A percentile compares a stretch with the other conserved stretches of the same genome.
Conservation (phyloP, 1,284 basidiomycete species). For the Ustilago curta region DNA sequence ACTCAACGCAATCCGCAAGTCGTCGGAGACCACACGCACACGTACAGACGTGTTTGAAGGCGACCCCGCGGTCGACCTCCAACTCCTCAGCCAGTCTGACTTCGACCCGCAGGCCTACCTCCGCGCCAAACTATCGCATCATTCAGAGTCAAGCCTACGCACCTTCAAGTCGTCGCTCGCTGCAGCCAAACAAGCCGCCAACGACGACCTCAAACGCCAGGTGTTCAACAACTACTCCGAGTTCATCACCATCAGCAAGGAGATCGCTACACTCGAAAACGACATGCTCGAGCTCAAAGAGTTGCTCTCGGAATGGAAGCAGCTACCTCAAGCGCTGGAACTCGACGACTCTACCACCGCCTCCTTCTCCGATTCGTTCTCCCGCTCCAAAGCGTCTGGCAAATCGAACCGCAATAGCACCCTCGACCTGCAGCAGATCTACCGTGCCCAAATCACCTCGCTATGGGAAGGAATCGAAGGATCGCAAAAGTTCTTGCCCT, state of each 20-base stretch:
- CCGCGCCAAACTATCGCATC: constrained; percentile 56
- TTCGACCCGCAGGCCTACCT: constrained; percentile 66
- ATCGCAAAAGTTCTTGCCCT: constrained; percentile 93
- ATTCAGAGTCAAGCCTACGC: constrained; percentile 56
- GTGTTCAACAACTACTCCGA: constrained; percentile 79
- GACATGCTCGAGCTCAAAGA: constrained; percentile 98
- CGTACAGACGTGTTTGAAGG: constrained; percentile 39
- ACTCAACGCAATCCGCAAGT: constrained; percentile 30
- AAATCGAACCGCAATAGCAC: constrained; percentile 46
- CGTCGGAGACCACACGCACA: constrained; percentile 22
- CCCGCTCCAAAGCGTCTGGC: constrained; percentile 12
- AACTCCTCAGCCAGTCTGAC: constrained; percentile 54
- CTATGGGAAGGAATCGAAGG: constrained; percentile 93
- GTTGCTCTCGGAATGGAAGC: constrained; percentile 87
- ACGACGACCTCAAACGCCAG: constrained; percentile 61
- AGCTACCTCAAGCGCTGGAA: constrained; percentile 61
- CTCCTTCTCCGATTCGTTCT: constrained; percentile 24
- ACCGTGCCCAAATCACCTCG: constrained; percentile 91
- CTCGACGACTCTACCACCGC: constrained; percentile 50
- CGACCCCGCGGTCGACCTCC: constrained; percentile 58
- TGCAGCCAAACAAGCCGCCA: constrained; percentile 52
- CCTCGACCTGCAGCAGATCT: constrained; percentile 86
- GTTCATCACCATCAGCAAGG: constrained; percentile 95
- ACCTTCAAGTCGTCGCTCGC: constrained; percentile 46
- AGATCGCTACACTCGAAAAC: constrained; percentile 94